Evolutionary conservation across 2,329 filamentous ascomycete genomes (phyloP).

Genomic region (Alternaria novae-zelandiae): DNA sequence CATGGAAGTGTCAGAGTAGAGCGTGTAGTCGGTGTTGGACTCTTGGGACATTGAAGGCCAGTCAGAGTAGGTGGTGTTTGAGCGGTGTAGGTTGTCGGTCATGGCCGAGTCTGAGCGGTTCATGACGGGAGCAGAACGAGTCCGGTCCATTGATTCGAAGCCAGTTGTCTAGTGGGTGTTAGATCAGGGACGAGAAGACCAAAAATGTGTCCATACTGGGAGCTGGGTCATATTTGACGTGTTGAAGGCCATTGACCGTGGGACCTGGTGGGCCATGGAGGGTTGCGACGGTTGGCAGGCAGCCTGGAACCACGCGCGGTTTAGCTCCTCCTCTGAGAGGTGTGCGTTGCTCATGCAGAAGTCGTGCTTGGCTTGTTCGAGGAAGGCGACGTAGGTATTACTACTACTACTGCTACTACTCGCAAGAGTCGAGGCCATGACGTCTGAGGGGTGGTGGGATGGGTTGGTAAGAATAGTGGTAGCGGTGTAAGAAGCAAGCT

Average conservation of each 20-base stretch:
- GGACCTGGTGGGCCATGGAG: slow-evolving; percentile 37
- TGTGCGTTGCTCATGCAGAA: slow-evolving; percentile 44
- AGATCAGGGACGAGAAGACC: slow-evolving; percentile 34
- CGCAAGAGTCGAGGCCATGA: slow-evolving; percentile 37
- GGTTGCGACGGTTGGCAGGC: slow-evolving; percentile 24
- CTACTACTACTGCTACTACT: slow-evolving; percentile 24
- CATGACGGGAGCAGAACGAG: slow-evolving; percentile 45
- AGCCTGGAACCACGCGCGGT: slow-evolving; percentile 44
- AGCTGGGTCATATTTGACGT: slow-evolving; percentile 30
- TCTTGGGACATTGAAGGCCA: slow-evolving; percentile 34
- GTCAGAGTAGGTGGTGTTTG: slow-evolving; percentile 26
- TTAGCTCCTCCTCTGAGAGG: slow-evolving; percentile 44
- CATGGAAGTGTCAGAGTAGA: slow-evolving; percentile 36
- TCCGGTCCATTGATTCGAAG: slow-evolving; percentile 40
- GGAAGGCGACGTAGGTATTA: slow-evolving; percentile 31
- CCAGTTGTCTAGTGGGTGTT: slow-evolving; percentile 35
- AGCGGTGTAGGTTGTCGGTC: slow-evolving; percentile 28
- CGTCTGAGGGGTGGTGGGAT: slow-evolving; percentile 8
- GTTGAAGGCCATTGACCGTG: slow-evolving; percentile 43
- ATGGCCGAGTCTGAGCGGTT: slow-evolving; percentile 37
- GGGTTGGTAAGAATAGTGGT: slow-evolving; percentile 8
- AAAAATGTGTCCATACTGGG: slow-evolving; percentile 44
- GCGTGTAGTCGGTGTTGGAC: slow-evolving; percentile 38
- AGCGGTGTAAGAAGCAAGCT: slow-evolving; percentile 24
- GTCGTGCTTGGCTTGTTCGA: slow-evolving; percentile 46